A percentile compares a stretch with the other conserved stretches of the same genome.
Conservation (phyloP, 805 yeast genomes). For the Lachancea kluyveri region DNA sequence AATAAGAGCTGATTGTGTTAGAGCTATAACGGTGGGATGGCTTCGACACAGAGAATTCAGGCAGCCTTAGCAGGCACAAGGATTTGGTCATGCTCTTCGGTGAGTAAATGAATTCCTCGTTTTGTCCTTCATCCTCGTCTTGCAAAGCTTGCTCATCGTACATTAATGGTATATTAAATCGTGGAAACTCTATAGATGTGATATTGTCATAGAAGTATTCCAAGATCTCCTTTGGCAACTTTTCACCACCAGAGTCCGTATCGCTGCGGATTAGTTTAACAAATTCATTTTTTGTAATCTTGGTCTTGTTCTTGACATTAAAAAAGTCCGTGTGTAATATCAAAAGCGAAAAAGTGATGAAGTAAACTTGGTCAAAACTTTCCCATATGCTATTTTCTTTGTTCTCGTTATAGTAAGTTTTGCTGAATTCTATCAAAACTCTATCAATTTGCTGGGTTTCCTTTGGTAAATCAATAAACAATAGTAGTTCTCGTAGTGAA, state of each 20-base stretch:
- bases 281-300: constrained; percentile 62
- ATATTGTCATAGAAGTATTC: constrained; percentile 65
- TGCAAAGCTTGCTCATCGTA: constrained; percentile 1
- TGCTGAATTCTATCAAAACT: constrained; percentile 51
- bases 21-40: neutral
- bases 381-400: constrained; percentile 24
- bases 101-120: constrained; percentile 12
- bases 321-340: constrained; percentile 72
- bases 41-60: neutral
- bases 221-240: constrained; percentile 36
- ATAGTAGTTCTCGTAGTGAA: constrained; percentile 53
- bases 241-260: constrained; percentile 22
- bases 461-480: constrained; percentile 54
- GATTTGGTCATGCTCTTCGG: constrained; percentile 11
- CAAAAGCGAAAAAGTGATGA: constrained; percentile 56
- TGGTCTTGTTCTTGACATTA: constrained; percentile 58
- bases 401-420: constrained; percentile 39
- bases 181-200: constrained; percentile 48
- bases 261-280: constrained; percentile 40
- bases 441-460: constrained; percentile 77
- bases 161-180: constrained; percentile 13
- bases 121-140: neutral
- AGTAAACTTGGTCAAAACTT: constrained; percentile 49
- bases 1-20: constrained; percentile 5
- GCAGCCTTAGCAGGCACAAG: neutral